Evolutionary conservation across 768 basidiomycete species (phyloP).

Genomic region (Podaxis pistillaris): DNA sequence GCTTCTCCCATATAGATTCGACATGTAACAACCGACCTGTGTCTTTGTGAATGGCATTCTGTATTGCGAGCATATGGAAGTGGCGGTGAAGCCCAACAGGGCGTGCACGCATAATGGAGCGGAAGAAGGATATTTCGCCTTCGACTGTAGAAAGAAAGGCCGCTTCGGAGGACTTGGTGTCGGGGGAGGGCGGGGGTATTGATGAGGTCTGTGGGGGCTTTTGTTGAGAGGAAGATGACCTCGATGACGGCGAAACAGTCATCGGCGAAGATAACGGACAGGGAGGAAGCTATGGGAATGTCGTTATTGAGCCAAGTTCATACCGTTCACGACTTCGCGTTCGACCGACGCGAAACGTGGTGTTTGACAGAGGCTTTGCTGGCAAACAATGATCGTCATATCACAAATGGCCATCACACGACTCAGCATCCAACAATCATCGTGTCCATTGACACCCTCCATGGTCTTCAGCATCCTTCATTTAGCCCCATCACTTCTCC

Average conservation of each 20-base stretch:
- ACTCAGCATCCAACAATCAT: background rate
- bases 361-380: slow-evolving; percentile 2
- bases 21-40: slow-evolving; percentile 59
- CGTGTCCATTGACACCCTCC: background rate
- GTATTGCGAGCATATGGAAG: slow-evolving; percentile 78
- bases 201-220: slow-evolving; percentile 14
- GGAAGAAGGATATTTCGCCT: slow-evolving; percentile 85
- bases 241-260: slow-evolving; percentile 12
- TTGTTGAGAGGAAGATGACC: background rate
- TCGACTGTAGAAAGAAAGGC: slow-evolving; percentile 68
- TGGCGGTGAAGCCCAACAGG: slow-evolving; percentile 83
- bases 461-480: too few relatives aligned
- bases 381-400: background rate
- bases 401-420: background rate
- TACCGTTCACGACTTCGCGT: background rate
- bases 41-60: slow-evolving; percentile 67
- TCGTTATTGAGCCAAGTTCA: background rate
- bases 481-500: too few relatives aligned
- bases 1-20: slow-evolving; percentile 74
- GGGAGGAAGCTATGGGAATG: background rate
- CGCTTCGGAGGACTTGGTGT: slow-evolving; percentile 22
- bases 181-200: slow-evolving; percentile 12
- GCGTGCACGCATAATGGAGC: slow-evolving; percentile 75
- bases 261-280: background rate
- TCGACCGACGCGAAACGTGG: background rate